Evolutionary conservation across 441 rosid genomes (phyloP).

Genomic region (Erodium moschatum): DNA sequence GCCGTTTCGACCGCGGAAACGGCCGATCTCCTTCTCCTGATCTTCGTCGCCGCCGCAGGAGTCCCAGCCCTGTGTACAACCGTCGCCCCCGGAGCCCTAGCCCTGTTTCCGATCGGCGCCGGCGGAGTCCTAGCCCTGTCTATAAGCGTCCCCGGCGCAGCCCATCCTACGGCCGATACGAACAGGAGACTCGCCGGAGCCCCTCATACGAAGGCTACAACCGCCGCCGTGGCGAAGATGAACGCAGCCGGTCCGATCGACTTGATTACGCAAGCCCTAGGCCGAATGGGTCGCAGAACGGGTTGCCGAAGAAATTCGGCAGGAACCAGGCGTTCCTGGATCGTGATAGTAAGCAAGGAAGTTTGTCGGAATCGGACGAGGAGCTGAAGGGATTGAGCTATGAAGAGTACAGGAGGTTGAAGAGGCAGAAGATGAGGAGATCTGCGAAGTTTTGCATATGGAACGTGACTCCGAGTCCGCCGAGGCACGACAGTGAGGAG

Average conservation of each 20-base stretch:
- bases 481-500: constrained; percentile 39
- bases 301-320: constrained; percentile 58
- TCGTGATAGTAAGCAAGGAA: constrained; percentile 37
- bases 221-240: constrained; percentile 22
- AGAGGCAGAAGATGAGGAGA: constrained; percentile 80
- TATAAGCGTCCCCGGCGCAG: not conserved
- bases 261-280: constrained; percentile 26
- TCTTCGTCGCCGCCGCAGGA: constrained; percentile 10
- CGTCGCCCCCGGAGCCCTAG: constrained; percentile 11
- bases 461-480: constrained; percentile 77
- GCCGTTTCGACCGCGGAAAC: constrained; percentile 19
- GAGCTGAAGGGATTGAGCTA: constrained; percentile 63
- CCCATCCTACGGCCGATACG: not conserved
- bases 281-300: constrained; percentile 28
- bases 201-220: constrained; percentile 40
- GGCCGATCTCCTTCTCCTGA: constrained; percentile 20
- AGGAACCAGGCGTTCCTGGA: constrained; percentile 35
- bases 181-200: constrained; percentile 23
- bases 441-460: constrained; percentile 49
- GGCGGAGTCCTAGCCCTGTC: constrained; percentile 7
- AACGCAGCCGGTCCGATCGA: constrained; percentile 29
- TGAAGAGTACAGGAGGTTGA: constrained; percentile 67
- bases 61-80: constrained; percentile 4
- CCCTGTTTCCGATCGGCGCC: constrained; percentile 7
- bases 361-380: constrained; percentile 56